Conservation (phyloP, 2,329 filamentous ascomycete genomes). For the Colletotrichum sojae region DNA sequence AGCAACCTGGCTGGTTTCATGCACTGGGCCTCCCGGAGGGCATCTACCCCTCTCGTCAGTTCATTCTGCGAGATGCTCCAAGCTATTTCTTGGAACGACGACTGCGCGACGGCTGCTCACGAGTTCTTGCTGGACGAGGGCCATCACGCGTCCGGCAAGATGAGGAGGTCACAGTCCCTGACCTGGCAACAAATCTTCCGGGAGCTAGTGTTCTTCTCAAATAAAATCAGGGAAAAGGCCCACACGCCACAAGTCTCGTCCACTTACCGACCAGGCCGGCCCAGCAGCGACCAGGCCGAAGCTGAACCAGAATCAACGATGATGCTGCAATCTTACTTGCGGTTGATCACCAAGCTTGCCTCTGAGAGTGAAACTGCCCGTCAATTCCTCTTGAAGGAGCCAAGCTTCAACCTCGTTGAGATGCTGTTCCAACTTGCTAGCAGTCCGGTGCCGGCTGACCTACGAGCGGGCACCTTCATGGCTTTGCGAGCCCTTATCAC, state of each 20-base stretch:
- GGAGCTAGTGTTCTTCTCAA: constrained; percentile 88
- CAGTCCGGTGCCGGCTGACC: constrained; percentile 80
- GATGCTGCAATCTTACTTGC: constrained; percentile 95
- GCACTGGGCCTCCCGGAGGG: constrained; percentile 95
- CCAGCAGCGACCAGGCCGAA: constrained; percentile 78
- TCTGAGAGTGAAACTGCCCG: constrained; percentile 81
- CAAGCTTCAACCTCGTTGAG: constrained; percentile 77
- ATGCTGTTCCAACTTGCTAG: constrained; percentile 85
- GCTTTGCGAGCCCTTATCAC: constrained; percentile 82
- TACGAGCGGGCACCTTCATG: constrained; percentile 88
- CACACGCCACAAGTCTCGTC: constrained; percentile 66
- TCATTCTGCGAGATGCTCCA: constrained; percentile 98
- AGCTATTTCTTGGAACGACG: constrained; percentile 85
- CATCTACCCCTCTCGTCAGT: constrained; percentile 95
- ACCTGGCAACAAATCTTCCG: constrained; percentile 95
- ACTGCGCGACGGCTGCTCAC: constrained; percentile 88
- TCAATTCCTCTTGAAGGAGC: constrained; percentile 77
- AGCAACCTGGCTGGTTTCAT: constrained; percentile 95
- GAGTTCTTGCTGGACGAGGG: constrained; percentile 92
- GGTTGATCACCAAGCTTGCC: constrained; percentile 87
- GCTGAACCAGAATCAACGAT: constrained; percentile 92
- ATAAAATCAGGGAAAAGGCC: constrained; percentile 82
- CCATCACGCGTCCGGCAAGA: constrained; percentile 79
- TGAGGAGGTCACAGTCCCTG: constrained; percentile 85
- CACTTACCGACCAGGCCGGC: constrained; percentile 70